These are phyloP conservation scores for Agrocybe praecox DNA, from an alignment of 768 basidiomycete genomes.

Conservation along the genomic window DNA sequence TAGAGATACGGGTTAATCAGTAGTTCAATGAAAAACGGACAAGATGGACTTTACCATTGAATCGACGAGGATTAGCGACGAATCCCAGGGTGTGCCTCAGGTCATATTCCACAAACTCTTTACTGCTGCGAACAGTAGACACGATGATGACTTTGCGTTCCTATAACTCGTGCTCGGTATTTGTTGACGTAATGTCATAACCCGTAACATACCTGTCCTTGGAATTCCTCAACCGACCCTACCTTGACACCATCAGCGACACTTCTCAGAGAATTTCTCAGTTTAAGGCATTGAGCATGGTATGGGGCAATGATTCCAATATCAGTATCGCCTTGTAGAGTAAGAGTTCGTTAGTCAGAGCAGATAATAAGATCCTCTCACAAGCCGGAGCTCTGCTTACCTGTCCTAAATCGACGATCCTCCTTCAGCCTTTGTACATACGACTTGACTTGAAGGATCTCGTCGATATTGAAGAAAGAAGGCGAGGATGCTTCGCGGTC, in stretches of 20 bases:
- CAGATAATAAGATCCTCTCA: neutral
- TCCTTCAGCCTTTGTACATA: conserved; percentile 45
- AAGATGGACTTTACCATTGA: conserved; percentile 50
- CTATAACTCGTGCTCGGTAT: conserved; percentile 24
- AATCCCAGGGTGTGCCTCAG: conserved; percentile 60
- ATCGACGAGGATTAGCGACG: conserved; percentile 56
- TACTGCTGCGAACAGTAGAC: conserved; percentile 60
- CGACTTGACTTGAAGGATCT: conserved; percentile 51
- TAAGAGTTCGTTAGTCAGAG: neutral
- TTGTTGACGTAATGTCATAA: neutral
- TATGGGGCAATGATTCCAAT: conserved; percentile 69
- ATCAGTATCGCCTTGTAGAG: conserved; percentile 43
- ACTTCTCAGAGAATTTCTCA: conserved; percentile 38
- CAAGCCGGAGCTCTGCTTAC: conserved; percentile 32
- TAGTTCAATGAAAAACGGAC: neutral
- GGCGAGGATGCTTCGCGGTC: conserved; percentile 68
- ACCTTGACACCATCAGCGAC: conserved; percentile 51
- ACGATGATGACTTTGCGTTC: conserved; percentile 60
- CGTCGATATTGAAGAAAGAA: conserved; percentile 72
- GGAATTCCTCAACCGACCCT: conserved; percentile 69
- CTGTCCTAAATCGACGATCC: conserved; percentile 37
- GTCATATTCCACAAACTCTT: conserved; percentile 55
- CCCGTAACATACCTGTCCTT: conserved; percentile 49
- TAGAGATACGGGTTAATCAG: conserved; percentile 19
- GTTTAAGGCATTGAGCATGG: conserved; percentile 56